Evolutionary conservation across 441 rosid genomes (phyloP).

Genomic region (Gossypium davidsonii): DNA sequence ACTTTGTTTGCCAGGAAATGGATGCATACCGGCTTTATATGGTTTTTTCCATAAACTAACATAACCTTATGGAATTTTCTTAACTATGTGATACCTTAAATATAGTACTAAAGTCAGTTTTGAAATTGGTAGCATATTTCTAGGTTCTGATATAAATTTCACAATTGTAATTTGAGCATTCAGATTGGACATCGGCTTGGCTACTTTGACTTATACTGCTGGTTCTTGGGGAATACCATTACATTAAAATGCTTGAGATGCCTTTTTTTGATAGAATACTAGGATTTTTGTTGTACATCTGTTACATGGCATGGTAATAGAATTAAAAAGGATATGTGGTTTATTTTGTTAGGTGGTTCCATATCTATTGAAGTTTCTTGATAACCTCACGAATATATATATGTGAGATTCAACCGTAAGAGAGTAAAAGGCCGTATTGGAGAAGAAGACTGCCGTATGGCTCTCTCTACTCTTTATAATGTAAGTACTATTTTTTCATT

Average conservation of each 20-base stretch:
- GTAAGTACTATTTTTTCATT: constrained; percentile 34
- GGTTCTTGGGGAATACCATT: neutral
- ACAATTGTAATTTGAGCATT: neutral
- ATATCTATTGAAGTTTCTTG: constrained; percentile 84
- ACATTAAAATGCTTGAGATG: neutral
- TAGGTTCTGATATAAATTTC: constrained; percentile 36
- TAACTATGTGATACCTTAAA: neutral
- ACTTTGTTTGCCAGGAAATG: constrained; percentile 85
- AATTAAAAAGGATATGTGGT: neutral
- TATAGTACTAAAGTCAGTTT: neutral
- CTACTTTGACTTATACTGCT: neutral
- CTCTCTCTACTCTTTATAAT: constrained; percentile 87
- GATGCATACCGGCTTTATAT: constrained; percentile 91
- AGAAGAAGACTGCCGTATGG: constrained; percentile 79
- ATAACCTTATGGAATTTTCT: constrained; percentile 1
- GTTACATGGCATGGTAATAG: neutral
- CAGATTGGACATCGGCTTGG: neutral
- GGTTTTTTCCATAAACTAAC: constrained; percentile 35
- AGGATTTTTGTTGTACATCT: neutral
- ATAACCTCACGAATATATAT: constrained; percentile 83
- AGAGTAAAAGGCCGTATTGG: constrained; percentile 93
- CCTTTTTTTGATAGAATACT: neutral
- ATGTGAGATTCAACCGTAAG: constrained; percentile 95
- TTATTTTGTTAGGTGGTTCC: constrained; percentile 77
- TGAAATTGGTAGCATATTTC: constrained; percentile 11